Conservation (phyloP, 768 basidiomycete species). For the Leccinum uliginosum region DNA sequence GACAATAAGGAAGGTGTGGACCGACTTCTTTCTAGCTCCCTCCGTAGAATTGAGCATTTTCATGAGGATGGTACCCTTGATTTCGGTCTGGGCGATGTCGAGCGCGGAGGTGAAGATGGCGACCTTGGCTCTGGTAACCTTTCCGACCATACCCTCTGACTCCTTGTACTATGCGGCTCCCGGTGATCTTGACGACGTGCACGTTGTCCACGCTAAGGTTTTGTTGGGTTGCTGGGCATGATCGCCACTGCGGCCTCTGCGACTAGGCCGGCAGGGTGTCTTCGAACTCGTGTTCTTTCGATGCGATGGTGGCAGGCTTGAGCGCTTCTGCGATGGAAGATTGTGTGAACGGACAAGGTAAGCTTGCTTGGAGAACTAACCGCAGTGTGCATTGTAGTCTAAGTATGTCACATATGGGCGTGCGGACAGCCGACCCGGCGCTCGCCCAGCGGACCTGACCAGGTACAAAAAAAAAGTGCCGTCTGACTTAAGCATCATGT, state of each 20-base stretch:
- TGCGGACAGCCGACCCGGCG: too few relatives aligned
- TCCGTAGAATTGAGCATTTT: conserved; percentile 96
- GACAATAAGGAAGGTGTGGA: too few relatives aligned
- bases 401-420: too few relatives aligned
- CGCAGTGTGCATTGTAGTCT: too few relatives aligned
- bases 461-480: too few relatives aligned
- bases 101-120: conserved; percentile 92
- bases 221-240: conserved; percentile 79
- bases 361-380: conserved; percentile 26
- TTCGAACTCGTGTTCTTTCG: conserved; percentile 96
- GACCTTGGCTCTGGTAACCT: conserved; percentile 82
- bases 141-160: conserved; percentile 97
- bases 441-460: too few relatives aligned
- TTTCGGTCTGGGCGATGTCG: conserved; percentile 93
- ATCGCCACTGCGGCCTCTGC: conserved; percentile 90
- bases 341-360: conserved; percentile 71
- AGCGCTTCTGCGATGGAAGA: conserved; percentile 68
- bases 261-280: conserved; percentile 77
- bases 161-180: conserved; percentile 86
- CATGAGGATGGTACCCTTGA: too few relatives aligned
- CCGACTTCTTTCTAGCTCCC: conserved; percentile 85
- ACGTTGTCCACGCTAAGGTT: conserved; percentile 98
- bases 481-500: too few relatives aligned
- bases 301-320: conserved; percentile 88
- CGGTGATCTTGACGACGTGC: conserved; percentile 93